phyloP scores from a whole-genome alignment of 1,284 basidiomycete genomes.

The Rhodofomes roseus region DNA sequence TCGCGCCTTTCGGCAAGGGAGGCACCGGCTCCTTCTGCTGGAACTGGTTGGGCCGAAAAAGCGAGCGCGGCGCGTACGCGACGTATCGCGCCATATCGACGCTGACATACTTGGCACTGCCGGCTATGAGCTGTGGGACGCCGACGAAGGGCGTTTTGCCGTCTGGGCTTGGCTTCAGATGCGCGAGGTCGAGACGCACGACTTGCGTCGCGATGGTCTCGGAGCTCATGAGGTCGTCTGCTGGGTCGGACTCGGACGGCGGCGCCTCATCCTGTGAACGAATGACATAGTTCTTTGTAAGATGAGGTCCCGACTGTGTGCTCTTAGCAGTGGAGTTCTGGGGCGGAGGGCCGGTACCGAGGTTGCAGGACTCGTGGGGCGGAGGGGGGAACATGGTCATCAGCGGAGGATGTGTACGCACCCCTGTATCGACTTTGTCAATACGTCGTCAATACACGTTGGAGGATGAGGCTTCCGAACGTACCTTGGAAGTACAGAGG shows the following conservation, averaged over 20 bases:
- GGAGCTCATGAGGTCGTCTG: background rate
- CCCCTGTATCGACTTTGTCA: conserved; percentile 36
- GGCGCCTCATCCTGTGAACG: background rate
- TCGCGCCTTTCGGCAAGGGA: background rate
- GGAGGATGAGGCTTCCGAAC: conserved; percentile 6
- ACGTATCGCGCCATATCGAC: conserved; percentile 1
- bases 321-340: background rate
- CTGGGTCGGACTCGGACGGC: background rate
- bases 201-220: background rate
- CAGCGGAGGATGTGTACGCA: conserved; percentile 59
- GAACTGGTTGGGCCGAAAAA: background rate
- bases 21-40: background rate
- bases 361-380: background rate
- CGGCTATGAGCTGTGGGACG: background rate
- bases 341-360: background rate
- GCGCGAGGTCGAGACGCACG: background rate
- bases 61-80: background rate
- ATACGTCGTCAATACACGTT: background rate
- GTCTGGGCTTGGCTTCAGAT: background rate
- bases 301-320: background rate
- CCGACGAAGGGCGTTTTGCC: background rate
- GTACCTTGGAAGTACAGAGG: conserved; percentile 58
- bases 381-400: conserved; percentile 54
- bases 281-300: background rate
- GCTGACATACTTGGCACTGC: background rate